Evolutionary conservation across 768 basidiomycete genomes (phyloP).

Genomic region (Suillus occidentalis): DNA sequence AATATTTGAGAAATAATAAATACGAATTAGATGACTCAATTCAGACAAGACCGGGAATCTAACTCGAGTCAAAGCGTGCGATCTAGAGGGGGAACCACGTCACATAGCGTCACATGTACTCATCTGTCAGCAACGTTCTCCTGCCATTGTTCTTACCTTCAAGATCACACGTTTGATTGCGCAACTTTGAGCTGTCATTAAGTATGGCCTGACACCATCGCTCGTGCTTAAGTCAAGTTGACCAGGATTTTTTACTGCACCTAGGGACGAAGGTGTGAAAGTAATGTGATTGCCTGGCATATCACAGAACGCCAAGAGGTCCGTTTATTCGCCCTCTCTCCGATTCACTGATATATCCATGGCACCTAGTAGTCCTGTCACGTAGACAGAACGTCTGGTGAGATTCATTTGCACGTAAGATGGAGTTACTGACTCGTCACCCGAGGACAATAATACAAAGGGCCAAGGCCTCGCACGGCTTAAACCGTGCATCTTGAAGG

Average conservation of each 20-base stretch:
- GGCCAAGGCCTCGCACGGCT: neutral
- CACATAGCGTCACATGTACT: constrained; percentile 3
- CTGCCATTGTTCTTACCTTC: neutral
- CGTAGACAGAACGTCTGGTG: neutral
- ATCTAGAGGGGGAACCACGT: constrained; percentile 6
- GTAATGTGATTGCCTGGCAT: neutral
- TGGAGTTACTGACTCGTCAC: neutral
- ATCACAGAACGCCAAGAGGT: constrained; percentile 1
- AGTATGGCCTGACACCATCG: neutral
- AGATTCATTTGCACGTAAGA: constrained; percentile 2
- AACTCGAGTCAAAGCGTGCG: constrained; percentile 8
- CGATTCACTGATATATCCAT: neutral
- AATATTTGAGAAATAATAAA: constrained; percentile 35
- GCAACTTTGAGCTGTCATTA: constrained; percentile 2
- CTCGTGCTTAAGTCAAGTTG: neutral
- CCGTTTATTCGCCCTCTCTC: neutral
- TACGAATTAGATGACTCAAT: constrained; percentile 33
- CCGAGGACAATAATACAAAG: neutral
- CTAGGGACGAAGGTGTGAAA: neutral
- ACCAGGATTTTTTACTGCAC: neutral
- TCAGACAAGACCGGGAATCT: constrained; percentile 25
- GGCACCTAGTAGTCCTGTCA: neutral
- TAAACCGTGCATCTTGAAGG: neutral
- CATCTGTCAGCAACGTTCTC: neutral
- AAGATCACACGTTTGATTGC: constrained; percentile 19